These are phyloP conservation scores for Lactifluus echinatus DNA, from an alignment of 768 basidiomycete genomes.

Conservation along the genomic window DNA sequence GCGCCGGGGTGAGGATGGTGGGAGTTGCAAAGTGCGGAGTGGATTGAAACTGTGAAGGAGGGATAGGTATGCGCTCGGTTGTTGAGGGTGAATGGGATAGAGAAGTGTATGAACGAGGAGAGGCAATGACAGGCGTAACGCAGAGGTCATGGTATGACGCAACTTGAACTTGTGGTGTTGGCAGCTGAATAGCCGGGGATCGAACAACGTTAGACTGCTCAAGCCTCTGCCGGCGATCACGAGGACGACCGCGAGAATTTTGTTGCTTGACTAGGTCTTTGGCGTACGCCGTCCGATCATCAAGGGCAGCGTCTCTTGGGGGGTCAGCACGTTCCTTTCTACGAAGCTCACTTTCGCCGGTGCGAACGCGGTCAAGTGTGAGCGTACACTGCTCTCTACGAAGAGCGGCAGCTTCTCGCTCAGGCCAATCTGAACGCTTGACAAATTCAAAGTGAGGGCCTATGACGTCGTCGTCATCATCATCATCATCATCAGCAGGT, in stretches of 20 bases:
- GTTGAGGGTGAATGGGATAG: conserved; percentile 31
- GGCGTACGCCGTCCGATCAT: conserved; percentile 49
- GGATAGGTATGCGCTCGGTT: neutral
- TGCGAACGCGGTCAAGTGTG: conserved; percentile 45
- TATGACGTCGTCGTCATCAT: conserved; percentile 44
- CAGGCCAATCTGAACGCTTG: conserved; percentile 80
- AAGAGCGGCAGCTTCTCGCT: conserved; percentile 62
- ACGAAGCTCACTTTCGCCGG: conserved; percentile 26
- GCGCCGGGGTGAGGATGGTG: conserved; percentile 7
- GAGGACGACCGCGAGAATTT: conserved; percentile 51
- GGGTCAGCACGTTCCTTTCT: conserved; percentile 33
- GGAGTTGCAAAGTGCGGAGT: conserved; percentile 5
- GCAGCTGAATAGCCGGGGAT: conserved; percentile 26
- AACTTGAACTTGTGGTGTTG: conserved; percentile 19
- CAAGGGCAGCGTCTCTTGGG: conserved; percentile 35
- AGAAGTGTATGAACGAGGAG: conserved; percentile 27
- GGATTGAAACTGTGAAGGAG: neutral
- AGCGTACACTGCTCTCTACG: conserved; percentile 58
- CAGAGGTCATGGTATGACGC: conserved; percentile 25
- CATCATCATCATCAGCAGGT: conserved; percentile 31
- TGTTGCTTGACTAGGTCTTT: conserved; percentile 38
- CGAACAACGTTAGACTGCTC: conserved; percentile 31
- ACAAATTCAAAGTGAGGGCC: conserved; percentile 73
- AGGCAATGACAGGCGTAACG: conserved; percentile 25
- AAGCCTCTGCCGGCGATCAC: conserved; percentile 39